Base-by-base conservation (phyloP, 345 rosid species). In the Hibiscus tridactylites region DNA sequence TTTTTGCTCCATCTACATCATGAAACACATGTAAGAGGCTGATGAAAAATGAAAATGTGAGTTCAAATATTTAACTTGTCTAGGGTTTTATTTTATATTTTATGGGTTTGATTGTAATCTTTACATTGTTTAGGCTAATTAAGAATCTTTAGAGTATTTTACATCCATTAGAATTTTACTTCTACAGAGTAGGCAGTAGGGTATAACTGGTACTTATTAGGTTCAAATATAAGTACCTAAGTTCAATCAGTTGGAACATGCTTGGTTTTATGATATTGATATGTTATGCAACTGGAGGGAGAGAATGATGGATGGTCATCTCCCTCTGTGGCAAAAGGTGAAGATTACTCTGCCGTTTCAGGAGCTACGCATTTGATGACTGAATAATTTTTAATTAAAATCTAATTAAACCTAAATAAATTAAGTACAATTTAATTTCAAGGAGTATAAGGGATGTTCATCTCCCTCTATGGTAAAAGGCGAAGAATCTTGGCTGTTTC, bases 1-100 rank as follows among this genome's bases (percentile, higher is more conserved):
- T 83, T 88, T 76, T 81, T 86, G 91, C 96, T 94, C 98, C 98
- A 94, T 84, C 98, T 94, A 84, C 75, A 64, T 69, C 76, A 70
- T 56, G 68, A 61, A 75, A 67, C 46, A 75, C 67, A 61, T 33
- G 33, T 63, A 73, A 70, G 74, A 73, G 9, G 5, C 19, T 44
- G 69, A 21, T 6, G n/a, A 29, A 42, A 26, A 65, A 65, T 42
- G 52, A 15, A 42, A 19, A 9, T n/a, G 67, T 3, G 10, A 37
- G 67, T 17, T 17, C 3, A 37, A 47, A 63, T 21, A 64, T 64
- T 56, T 39, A 21, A 65, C 31, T 39, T 39, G 11, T 44, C 33
- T 42, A 42, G 53, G n/a, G 21, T 47, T 42, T 39, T 19, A 64
- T n/a, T 63, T 64, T 42, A 42, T 65, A 65, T 42, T 65, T 42